Percentiles rank a stretch among this genome's conserved stretches.
Conservation (phyloP, 2,329 filamentous ascomycete species). For the Colletotrichum noveboracense region DNA sequence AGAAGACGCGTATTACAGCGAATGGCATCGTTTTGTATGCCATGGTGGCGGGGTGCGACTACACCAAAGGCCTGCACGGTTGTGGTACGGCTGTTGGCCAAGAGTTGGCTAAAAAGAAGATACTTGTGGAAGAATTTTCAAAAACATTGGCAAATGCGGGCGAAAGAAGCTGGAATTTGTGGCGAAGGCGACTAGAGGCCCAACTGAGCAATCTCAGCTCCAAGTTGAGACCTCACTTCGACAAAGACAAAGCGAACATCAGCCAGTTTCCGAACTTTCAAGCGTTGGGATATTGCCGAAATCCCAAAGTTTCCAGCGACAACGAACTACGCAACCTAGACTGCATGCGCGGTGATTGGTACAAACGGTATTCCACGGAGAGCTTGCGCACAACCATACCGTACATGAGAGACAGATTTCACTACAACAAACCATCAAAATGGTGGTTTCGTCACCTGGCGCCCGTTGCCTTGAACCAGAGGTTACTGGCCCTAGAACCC, state of each 20-base stretch:
- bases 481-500: neutral
- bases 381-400: neutral
- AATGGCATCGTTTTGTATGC: constrained; percentile 28
- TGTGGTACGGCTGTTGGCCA: neutral
- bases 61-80: constrained; percentile 19
- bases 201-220: neutral
- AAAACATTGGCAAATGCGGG: neutral
- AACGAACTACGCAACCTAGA: neutral
- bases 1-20: neutral
- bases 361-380: neutral
- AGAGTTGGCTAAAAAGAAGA: neutral
- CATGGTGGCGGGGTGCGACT: constrained; percentile 29
- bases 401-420: neutral
- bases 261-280: neutral
- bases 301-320: neutral
- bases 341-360: neutral
- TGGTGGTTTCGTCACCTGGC: neutral
- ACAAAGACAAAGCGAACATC: neutral
- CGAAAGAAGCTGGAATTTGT: neutral
- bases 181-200: neutral
- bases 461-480: neutral
- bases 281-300: neutral
- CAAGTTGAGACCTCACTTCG: neutral
- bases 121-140: neutral
- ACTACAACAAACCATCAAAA: neutral